These are phyloP conservation scores for Clarireedia hainanense DNA, from an alignment of 2,329 filamentous ascomycete species.

Conservation along the genomic window DNA sequence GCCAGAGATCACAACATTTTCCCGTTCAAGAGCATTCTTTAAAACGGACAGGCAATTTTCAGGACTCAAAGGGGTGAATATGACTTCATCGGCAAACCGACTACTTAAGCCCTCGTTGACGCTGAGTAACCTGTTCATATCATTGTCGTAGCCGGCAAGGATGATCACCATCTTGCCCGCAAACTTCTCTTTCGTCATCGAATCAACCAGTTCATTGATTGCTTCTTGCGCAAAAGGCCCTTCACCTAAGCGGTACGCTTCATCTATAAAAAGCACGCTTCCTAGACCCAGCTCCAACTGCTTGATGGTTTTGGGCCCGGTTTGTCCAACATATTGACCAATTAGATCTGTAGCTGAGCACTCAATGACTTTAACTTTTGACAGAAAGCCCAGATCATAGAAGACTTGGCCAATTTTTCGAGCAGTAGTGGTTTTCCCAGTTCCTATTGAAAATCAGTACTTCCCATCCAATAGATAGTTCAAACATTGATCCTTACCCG, in stretches of 20 bases:
- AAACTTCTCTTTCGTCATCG: slow-evolving; percentile 39
- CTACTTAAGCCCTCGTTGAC: slow-evolving; percentile 46
- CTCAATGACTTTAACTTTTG: slow-evolving; percentile 51
- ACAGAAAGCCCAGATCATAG: slow-evolving; percentile 65
- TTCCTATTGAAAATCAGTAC: slow-evolving; percentile 35
- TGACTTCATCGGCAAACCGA: slow-evolving; percentile 44
- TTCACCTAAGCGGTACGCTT: slow-evolving; percentile 47
- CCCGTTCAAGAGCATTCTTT: slow-evolving; percentile 27
- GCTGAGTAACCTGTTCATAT: slow-evolving; percentile 45
- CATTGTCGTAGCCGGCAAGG: slow-evolving; percentile 47
- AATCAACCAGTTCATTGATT: slow-evolving; percentile 61
- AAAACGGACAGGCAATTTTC: slow-evolving; percentile 34
- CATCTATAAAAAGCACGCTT: slow-evolving; percentile 50
- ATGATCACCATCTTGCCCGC: slow-evolving; percentile 45
- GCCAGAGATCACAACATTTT: slow-evolving; percentile 20
- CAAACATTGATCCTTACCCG: slow-evolving; percentile 36
- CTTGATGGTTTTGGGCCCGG: slow-evolving; percentile 56
- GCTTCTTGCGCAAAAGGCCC: slow-evolving; percentile 50
- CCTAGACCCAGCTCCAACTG: slow-evolving; percentile 46
- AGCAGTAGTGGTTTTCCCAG: slow-evolving; percentile 67
- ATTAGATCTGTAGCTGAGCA: slow-evolving; percentile 62
- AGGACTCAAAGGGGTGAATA: slow-evolving; percentile 33
- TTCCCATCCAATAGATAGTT: background rate
- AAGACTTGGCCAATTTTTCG: slow-evolving; percentile 68
- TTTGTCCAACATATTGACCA: slow-evolving; percentile 61